Base-by-base conservation (phyloP, 768 basidiomycete species). In the Lyophyllum atratum region DNA sequence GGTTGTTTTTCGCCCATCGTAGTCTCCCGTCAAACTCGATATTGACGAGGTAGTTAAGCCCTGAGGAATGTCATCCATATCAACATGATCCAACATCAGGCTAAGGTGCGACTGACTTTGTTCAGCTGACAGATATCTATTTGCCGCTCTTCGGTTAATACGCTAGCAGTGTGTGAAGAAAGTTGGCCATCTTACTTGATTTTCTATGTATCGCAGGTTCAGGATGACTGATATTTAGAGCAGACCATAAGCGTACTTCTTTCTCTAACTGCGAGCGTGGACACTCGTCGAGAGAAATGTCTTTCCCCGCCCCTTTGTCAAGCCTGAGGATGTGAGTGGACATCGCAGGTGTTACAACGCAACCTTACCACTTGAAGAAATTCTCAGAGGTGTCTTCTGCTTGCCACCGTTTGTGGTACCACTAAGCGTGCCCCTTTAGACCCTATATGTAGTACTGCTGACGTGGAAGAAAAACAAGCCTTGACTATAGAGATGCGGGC, bases 1-100 rank as follows among this genome's bases (percentile, higher is more conserved):
- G 76, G 39, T 81, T 72, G 60, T 81, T 86, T 49, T 79, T 79
- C 2, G 80, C 83, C 85, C 85, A 87, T 5, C 77, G 73, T 9
- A 86, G 74, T 54, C 74, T 79, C 2, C 87, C 87, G 19, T 80
- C 69, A 0, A 68, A 59, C 59, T 83, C 81, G 42, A 88, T 78
- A 40, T 76, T 78, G 51, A 85, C 81, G 3, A 89, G 76, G 62
- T 89, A 89, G 64, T 89, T 89, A 22, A 85, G 69, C 11, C 86
- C 82, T 84, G 29, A 43, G 34, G 45, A 17, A 33, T 39, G 17
- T 17, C 28, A 19, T 56, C 39, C 54, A 29, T 31, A 10, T 40
- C 46, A 15, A 50, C 39, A 25, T 19, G 22, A 31, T 31, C 11
- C 29, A 55, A 29, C 8, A 19, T 47, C 15, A 52, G 26, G 21